Base-by-base conservation (phyloP, 116 monocot genomes). In the Posidonia oceanica region DNA sequence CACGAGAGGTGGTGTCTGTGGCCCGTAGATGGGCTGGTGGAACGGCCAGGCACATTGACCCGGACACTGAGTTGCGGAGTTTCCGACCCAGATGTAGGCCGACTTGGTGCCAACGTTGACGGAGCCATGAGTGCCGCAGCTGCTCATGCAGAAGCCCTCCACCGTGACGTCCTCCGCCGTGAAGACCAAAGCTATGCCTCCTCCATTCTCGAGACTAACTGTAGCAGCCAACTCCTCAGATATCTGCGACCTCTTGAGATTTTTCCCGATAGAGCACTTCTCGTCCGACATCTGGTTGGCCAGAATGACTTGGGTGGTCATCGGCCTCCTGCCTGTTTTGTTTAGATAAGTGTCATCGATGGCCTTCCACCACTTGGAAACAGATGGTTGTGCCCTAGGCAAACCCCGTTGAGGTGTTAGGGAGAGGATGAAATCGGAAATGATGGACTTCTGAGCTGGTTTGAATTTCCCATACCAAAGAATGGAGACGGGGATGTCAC, bases 41-140 rank as follows among this genome's bases (percentile, higher is more conserved):
- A 29, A 29, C 29, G 29, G 29, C 29, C 29, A 29, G 29, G 81
- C 0, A 81, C 84, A 3, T 85, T 85, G 87, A 3, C 87, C 83
- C 4, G 87, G 86, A 67, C 86, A 87, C 68, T 87, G 83, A 13
- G 44, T 52, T 14, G 76, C 73, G 18, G 88, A 74, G 72, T 80
- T 80, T 17, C 83, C 88, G 36, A 83, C 78, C 88, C 85, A 83
- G 55, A 89, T 66, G 82, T 80, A 74, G 36, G 84, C 54, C 53
- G 59, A 48, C 12, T 64, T 56, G 58, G 66, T 8, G 16, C 4
- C 16, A 23, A 14, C 10, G n/a, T n/a, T 11, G 58, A 58, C 8
- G 42, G 76, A 59, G 52, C 42, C 61, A 64, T 76, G 82, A 42
- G 75, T 72, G 38, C 68, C 82, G 62, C 83, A 83, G 0, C 75